Evolutionary conservation across 306 rosid species (phyloP), one percentile per base, ranked within the genome.

Genomic region (Dryas alaskensis): DNA sequence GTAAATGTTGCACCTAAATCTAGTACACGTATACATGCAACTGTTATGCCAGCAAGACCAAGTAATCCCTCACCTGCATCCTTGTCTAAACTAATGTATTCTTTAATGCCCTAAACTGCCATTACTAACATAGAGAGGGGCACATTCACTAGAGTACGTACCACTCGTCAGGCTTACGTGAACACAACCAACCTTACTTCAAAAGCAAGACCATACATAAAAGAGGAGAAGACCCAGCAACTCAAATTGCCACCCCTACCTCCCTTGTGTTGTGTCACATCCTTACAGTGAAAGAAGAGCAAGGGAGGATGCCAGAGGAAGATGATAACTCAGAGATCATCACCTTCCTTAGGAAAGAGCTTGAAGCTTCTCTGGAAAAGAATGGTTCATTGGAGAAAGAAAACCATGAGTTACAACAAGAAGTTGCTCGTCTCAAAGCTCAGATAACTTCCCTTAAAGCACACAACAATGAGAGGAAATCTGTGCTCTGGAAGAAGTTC

Each of bases 401-500:
- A 80, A 95, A 88, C 75, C 87, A 86, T 12, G 98, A 95, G 42
- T 81, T 95, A 17, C 82, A 65, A 62, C 92, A 82, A 73, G 98
- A 95, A 72, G 83, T 90, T 25, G 72, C 67, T 48, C 90, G 89
- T 52, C 81, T 95, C 3, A 89, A 62, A 75, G 78, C 92, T 48
- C 92, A 91, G 31, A 70, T 91, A 76, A 69, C 81, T 53, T 83
- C 92, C 51, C 88, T 95, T 0, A 95, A 83, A 82, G 92, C 96
- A 12, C 79, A 84, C 59, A 85, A 87, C 27, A 82, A 84, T 16
- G 99, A 95, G 83, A 88, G 96, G 65, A 94, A 88, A 79, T 63
- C 89, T 19, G 76, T 88, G 42, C 93, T 89, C 3, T 94, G 97
- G 99, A 92, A 92, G 87, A 94, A 92, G 84, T 82, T 89, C 14